phyloP scores from a whole-genome alignment of 768 basidiomycete species.

The Trametes cubensis region DNA sequence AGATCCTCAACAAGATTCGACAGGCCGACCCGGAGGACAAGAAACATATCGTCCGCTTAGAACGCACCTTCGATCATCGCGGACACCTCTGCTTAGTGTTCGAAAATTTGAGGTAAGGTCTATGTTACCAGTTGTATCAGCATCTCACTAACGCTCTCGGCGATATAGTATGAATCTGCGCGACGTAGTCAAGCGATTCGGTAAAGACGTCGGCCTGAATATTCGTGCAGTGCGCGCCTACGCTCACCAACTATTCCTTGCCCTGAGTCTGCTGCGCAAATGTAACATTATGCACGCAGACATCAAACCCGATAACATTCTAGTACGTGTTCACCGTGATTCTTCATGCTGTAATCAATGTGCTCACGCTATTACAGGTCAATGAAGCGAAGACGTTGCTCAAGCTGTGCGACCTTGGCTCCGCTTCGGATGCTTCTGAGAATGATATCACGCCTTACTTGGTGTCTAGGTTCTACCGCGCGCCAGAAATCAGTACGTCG shows the following conservation, averaged over 20 bases:
- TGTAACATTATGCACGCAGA: conserved; percentile 97
- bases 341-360: no score
- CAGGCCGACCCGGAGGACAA: conserved; percentile 96
- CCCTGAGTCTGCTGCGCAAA: conserved; percentile 83
- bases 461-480: conserved; percentile 96
- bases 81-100: conserved; percentile 97
- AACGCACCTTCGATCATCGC: conserved; percentile 94
- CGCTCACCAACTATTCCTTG: conserved; percentile 92
- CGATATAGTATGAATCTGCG: conserved; percentile 89
- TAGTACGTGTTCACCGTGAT: conserved; percentile 55
- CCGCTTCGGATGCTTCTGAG: conserved; percentile 91
- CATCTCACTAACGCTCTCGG: conserved; percentile 13
- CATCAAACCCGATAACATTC: conserved; percentile 97
- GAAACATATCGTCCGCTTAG: conserved; percentile 92
- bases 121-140: not conserved
- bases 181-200: conserved; percentile 96
- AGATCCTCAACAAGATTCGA: conserved; percentile 83
- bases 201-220: conserved; percentile 96
- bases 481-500: conserved; percentile 93
- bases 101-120: conserved; percentile 81
- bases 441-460: conserved; percentile 98
- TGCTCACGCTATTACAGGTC: conserved; percentile 53
- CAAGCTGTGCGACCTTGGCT: conserved; percentile 97
- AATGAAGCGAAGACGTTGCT: conserved; percentile 92
- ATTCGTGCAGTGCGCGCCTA: conserved; percentile 99